Base-by-base conservation (phyloP, 164 flowering plant genomes). In the Berberis thunbergii region DNA sequence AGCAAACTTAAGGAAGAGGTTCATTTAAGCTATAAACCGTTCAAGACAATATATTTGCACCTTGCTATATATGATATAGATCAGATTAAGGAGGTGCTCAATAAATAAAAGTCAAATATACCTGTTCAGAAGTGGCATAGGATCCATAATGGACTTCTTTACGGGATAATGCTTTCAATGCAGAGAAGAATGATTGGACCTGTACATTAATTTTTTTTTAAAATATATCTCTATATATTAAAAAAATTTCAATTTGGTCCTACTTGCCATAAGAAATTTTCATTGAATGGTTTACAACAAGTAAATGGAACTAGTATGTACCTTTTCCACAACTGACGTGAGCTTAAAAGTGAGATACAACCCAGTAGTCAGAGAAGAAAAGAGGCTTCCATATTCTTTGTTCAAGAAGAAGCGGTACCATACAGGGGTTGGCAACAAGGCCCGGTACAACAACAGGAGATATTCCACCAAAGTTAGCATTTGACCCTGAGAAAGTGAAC, bases 381-480 rank as follows among this genome's bases (percentile, higher is more conserved):
- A 95, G 69, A 95, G 91, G 76, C 99, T 91, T 53, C 99, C 99
- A 70, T 89, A 89, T 69, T 95, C 98, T 75, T 95, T 95, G 86
- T 95, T 91, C 78, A 91, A 79, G 81, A 91, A 95, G 77, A 95
- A 95, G 10, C 97, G 87, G 61, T 95, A 95, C 99, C 99, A 95
- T 42, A 95, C 99, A 45, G 99, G 98, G 46, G 99, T 77, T 44
- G 99, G 98, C 69, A 95, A 71, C 73, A 95, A 80, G 38, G 98
- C 89, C 72, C 98, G 99, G 62, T 91, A 95, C 45, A 95, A 76
- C 64, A 95, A 78, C 67, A 95, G 75, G n/a, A 86, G 58, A 75
- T 95, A 95, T 71, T 95, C 99, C 54, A 95, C 86, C 66, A 95
- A 69, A 41, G 99, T 95, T 43, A 95, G 87, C 95, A 89, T 75